Evolutionary conservation across 306 rosid species (phyloP).

Genomic region (Corylus avellana): DNA sequence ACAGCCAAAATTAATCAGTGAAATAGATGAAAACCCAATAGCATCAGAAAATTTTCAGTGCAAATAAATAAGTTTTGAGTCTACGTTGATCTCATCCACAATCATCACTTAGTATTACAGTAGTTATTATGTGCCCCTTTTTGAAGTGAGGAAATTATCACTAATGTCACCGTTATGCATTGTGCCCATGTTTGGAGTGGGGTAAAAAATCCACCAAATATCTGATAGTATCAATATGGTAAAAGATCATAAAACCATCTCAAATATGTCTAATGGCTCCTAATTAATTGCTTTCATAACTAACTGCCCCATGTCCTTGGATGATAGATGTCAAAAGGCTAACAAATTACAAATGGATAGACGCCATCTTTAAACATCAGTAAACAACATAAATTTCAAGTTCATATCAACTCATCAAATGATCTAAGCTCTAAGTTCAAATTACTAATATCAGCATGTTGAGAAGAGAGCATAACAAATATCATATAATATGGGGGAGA

Average conservation of each 20-base stretch:
- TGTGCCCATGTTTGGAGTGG: not conserved
- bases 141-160: not conserved
- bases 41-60: not conserved
- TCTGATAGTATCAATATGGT: not conserved
- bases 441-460: slow-evolving; percentile 2
- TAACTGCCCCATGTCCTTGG: not conserved
- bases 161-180: not conserved
- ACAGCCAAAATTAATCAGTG: not conserved
- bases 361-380: not conserved
- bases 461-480: slow-evolving; percentile 8
- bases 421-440: not conserved
- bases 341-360: not conserved
- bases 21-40: not conserved
- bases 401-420: not conserved
- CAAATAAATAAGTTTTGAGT: not conserved
- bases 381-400: not conserved
- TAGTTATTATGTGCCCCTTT: not conserved
- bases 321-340: slow-evolving; percentile 1
- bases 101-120: not conserved
- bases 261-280: not conserved
- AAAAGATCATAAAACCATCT: not conserved
- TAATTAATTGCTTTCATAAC: not conserved
- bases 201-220: not conserved
- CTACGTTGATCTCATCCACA: not conserved
- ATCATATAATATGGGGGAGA: not conserved